Base-by-base conservation (phyloP, 352 stramenopile genomes). In the Phytophthora kernoviae region DNA sequence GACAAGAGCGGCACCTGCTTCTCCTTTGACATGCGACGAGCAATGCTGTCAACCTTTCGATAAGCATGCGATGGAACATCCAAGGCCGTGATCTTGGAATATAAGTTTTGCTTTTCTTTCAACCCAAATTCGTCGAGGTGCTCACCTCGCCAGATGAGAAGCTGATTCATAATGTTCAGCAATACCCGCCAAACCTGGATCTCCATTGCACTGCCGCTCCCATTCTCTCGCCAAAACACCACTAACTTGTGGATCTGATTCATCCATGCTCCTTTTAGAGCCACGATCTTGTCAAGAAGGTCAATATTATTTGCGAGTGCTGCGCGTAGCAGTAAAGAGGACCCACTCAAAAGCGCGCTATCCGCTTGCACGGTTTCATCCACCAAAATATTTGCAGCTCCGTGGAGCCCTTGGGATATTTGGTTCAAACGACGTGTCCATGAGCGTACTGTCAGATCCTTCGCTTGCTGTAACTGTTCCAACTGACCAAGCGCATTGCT, bases 71-170 rank as follows among this genome's bases (percentile, higher is more conserved):
- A 91, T 21, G 77, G 73, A 17, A 83, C 54, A 54, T 93, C 80
- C 18, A 73, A 22, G 2, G 62, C 76, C 33, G 75, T 80, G 12
- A 75, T 65, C 54, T 84, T 84, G 51, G 75, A 74, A 49, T 80
- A 88, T 45, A 60, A 45, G 22, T 81, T 82, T 33, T 87, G 73
- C 52, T 75, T 75, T 43, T 78, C 68, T 50, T 80, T 86, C 17
- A 71, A 59, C 7, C 54, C 54, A 26, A 86, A 73, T 15, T 67
- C 59, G 9, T 77, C 68, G 30, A 81, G 40, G 41, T 79, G 67
- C 9, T 79, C 76, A 1, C 81, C 81, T 51, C 79, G 60, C 64
- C 75, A 88, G 9, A 88, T 68, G 17, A 91, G 43, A 37, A 91
- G 56, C 21, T 87, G 62, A 22, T 68, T 68, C 14, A 86, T 73